Evolutionary conservation across 805 yeast genomes (phyloP), one percentile per base, ranked within the genome.

Genomic region (Saturnispora sanitii): DNA sequence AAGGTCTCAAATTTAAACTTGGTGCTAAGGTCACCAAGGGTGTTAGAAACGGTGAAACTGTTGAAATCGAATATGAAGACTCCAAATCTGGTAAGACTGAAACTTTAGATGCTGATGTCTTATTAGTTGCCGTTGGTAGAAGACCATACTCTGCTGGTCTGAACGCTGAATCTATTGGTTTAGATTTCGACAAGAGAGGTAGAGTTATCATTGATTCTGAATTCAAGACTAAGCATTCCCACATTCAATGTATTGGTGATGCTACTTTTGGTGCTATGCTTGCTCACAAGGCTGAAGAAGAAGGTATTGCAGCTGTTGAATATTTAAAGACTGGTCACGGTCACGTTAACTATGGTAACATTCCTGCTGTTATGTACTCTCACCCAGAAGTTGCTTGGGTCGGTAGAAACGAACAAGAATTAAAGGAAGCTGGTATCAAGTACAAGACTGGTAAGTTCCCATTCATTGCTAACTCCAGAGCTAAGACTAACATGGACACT

Each of bases 371-470:
- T 52, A 92, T 92, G 98, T 92, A 92, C 75, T 81, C 97, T 37
- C 96, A 87, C 68, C 99, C 99, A 49, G 99, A 92, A 72, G 96
- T 92, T 53, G 97, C 97, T 40, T 92, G 98, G 98, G 95, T 84
- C 53, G 99, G 99, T 55, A 84, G 84, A 67, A 83, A 79, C 58
- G 99, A 92, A 38, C 46, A 49, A 40, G 50, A 49, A 39, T 43
- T 49, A 19, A 49, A 49, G 73, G 88, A 75, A 54, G 86, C 86
- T 55, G 96, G 96, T 54, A 77, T 87, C 64, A 73, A 80, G 55
- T 92, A 82, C 77, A 88, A 82, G 66, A 75, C 83, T 46, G 99
- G 99, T 61, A 92, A 92, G 70, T 92, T 90, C 87, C 95, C 97
- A 63, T 92, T 92, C 72, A 73, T 86, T 57, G 99, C 99, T 55